phyloP scores from a whole-genome alignment of 1,139 yeast genomes.

The Nakaseomyces sp. region DNA sequence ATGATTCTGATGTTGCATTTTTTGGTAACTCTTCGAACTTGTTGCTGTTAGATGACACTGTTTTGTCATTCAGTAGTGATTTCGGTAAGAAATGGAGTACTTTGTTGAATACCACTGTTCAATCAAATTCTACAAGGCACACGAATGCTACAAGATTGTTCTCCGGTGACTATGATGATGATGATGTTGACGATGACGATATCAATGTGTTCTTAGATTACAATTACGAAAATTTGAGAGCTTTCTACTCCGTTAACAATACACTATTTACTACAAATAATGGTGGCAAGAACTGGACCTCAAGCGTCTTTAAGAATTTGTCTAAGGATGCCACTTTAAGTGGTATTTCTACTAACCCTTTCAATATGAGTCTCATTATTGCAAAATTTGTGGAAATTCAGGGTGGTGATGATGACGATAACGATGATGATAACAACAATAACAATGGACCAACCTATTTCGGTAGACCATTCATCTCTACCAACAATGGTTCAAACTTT shows the following conservation, averaged over 20 bases:
- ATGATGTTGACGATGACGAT: background rate
- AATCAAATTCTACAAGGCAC: background rate
- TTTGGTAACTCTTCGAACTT: background rate
- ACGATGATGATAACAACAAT: background rate
- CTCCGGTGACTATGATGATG: too few species aligned
- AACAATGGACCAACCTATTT: background rate
- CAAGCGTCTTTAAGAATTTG: background rate
- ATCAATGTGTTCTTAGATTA: background rate
- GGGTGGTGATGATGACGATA: background rate
- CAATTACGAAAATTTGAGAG: background rate
- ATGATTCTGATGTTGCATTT: background rate
- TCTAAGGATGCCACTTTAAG: background rate
- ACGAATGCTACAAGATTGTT: background rate
- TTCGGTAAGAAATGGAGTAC: background rate
- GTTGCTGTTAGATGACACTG: background rate
- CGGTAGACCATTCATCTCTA: slow-evolving; percentile 1
- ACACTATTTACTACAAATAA: background rate
- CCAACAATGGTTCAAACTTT: background rate
- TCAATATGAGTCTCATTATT: background rate
- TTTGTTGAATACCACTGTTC: background rate
- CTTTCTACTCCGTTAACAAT: slow-evolving; percentile 1
- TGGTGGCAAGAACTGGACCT: background rate
- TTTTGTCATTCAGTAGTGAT: background rate
- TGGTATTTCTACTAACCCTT: background rate
- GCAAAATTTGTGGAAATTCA: background rate